phyloP scores from a whole-genome alignment of 257 asterid genomes.

The Hygrophila difformis region DNA sequence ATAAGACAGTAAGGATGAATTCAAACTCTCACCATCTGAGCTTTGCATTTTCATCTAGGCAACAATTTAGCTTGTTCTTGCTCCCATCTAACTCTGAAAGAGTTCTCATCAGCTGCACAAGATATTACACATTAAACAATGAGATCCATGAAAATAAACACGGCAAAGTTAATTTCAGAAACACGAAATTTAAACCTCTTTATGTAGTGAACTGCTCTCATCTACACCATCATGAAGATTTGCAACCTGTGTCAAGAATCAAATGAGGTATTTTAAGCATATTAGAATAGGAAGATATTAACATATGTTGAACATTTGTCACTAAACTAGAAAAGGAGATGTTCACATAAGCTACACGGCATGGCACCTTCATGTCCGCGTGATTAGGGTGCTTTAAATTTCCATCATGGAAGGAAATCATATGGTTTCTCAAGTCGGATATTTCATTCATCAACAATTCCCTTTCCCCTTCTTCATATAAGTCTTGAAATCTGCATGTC shows the following conservation, averaged over 20 bases:
- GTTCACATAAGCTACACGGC: conserved; percentile 22
- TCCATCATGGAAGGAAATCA: conserved; percentile 46
- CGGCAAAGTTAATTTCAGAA: conserved; percentile 8
- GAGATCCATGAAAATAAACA: background rate
- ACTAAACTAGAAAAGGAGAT: conserved; percentile 10
- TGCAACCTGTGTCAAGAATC: conserved; percentile 39
- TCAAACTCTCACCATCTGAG: conserved; percentile 45
- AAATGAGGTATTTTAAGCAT: conserved; percentile 12
- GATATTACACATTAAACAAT: conserved; percentile 14
- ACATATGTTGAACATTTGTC: background rate
- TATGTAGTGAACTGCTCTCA: conserved; percentile 35
- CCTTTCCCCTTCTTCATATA: conserved; percentile 94
- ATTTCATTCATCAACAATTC: conserved; percentile 71
- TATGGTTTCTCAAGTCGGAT: conserved; percentile 79
- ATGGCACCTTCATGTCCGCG: conserved; percentile 25
- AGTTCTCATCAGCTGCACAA: conserved; percentile 57
- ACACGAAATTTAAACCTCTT: conserved; percentile 44
- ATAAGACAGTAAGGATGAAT: conserved; percentile 1
- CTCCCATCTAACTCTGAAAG: conserved; percentile 56
- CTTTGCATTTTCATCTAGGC: conserved; percentile 62
- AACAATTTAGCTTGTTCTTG: conserved; percentile 45
- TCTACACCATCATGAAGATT: conserved; percentile 13
- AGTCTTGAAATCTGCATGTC: conserved; percentile 66
- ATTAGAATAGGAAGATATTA: conserved; percentile 11
- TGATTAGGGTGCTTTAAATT: conserved; percentile 41